Conservation (phyloP, 352 stramenopile species). For the Pythium phragmiticola region DNA sequence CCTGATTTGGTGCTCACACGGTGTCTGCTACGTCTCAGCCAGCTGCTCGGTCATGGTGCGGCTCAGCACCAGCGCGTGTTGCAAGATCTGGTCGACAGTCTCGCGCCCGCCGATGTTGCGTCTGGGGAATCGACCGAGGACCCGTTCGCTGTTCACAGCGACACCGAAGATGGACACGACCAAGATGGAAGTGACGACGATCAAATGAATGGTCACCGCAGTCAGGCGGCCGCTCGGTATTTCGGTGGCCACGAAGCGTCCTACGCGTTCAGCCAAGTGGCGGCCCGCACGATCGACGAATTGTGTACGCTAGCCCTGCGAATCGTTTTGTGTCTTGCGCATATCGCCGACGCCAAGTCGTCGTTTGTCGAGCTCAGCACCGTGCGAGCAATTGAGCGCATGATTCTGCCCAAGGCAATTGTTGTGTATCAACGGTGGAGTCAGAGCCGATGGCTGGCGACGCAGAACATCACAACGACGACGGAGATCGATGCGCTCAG, state of each 20-base stretch:
- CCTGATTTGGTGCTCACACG: constrained; percentile 53
- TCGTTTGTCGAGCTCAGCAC: constrained; percentile 46
- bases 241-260: constrained; percentile 52
- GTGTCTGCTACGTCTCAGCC: constrained; percentile 56
- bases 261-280: constrained; percentile 63
- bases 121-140: constrained; percentile 19
- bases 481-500: constrained; percentile 42
- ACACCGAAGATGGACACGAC: constrained; percentile 36
- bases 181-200: constrained; percentile 31
- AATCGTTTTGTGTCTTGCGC: constrained; percentile 63
- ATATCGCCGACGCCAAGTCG: constrained; percentile 56
- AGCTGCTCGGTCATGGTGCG: constrained; percentile 44
- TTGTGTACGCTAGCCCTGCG: constrained; percentile 63
- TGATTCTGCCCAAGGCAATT: constrained; percentile 59
- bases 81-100: constrained; percentile 49
- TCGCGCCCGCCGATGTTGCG: constrained; percentile 50
- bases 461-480: constrained; percentile 51
- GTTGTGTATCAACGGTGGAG: constrained; percentile 70
- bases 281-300: constrained; percentile 54
- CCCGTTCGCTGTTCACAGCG: constrained; percentile 25
- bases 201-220: constrained; percentile 32
- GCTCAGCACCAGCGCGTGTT: constrained; percentile 59
- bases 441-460: constrained; percentile 62
- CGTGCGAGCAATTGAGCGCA: constrained; percentile 41
- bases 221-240: constrained; percentile 23